A percentile compares a stretch with the other conserved stretches of the same genome.
These are phyloP conservation scores for Crotalaria pallida DNA, from an alignment of 306 rosid genomes.

Conservation along the genomic window DNA sequence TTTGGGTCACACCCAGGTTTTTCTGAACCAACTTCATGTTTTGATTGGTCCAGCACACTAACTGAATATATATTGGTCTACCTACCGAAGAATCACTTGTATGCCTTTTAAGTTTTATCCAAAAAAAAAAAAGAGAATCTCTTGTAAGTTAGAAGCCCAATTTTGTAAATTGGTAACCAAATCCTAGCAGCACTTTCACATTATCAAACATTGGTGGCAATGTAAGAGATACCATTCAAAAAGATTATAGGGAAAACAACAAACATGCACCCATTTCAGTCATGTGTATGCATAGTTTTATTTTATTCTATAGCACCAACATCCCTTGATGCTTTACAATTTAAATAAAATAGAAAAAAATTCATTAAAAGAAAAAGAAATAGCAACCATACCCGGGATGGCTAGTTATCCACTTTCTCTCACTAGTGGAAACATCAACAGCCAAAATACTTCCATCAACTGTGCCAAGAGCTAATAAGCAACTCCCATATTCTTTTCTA, in stretches of 20 bases:
- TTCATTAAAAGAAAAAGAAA: background rate
- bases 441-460: constrained; percentile 34
- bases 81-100: background rate
- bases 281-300: background rate
- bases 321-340: background rate
- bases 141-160: background rate
- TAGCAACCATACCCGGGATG: constrained; percentile 32
- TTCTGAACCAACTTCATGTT: background rate
- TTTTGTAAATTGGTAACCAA: background rate
- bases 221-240: background rate
- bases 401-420: constrained; percentile 38
- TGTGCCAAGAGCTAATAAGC: constrained; percentile 40
- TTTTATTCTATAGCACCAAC: background rate
- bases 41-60: background rate
- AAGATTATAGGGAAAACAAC: background rate
- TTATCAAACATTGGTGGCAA: background rate
- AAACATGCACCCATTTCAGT: background rate
- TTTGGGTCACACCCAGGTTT: background rate
- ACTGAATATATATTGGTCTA: background rate
- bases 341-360: background rate
- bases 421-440: constrained; percentile 38
- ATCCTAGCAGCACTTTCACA: constrained; percentile 5
- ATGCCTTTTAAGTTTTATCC: too few species aligned
- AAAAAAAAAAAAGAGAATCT: too few species aligned
- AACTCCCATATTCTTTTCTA: constrained; percentile 39